Percentiles rank a stretch among this genome's conserved stretches.
phyloP scores from a whole-genome alignment of 139 green algal genomes.

The Zygnema cylindricum region DNA sequence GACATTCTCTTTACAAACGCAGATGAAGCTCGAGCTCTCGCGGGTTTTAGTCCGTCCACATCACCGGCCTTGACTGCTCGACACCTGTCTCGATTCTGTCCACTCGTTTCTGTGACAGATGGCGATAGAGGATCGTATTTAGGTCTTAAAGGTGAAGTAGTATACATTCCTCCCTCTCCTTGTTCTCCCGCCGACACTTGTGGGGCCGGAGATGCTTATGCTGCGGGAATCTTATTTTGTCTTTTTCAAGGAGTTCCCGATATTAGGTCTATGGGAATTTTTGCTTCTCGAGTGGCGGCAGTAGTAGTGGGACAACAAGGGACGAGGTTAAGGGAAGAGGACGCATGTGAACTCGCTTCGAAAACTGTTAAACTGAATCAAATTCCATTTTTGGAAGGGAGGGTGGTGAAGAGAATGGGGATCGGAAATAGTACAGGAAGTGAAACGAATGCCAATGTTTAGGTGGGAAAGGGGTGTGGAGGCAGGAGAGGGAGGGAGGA shows the following conservation, averaged over 20 bases:
- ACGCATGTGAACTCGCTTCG: constrained; percentile 30
- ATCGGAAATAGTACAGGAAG: not conserved
- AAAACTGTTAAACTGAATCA: constrained; percentile 36
- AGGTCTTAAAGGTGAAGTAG: not conserved
- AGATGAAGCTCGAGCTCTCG: constrained; percentile 64
- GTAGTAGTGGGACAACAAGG: constrained; percentile 58
- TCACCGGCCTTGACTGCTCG: constrained; percentile 66
- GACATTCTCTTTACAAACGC: constrained; percentile 87
- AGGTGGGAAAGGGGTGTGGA: not conserved
- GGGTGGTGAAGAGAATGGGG: not conserved
- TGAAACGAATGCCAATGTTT: not conserved
- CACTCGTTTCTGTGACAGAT: constrained; percentile 84
- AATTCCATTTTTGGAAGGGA: not conserved
- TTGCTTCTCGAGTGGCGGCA: constrained; percentile 39
- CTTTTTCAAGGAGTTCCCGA: constrained; percentile 31
- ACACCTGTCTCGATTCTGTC: constrained; percentile 68
- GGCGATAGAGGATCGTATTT: constrained; percentile 70
- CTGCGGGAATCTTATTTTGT: constrained; percentile 63
- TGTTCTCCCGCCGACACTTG: constrained; percentile 84
- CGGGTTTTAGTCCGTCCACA: not conserved
- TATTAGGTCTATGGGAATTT: constrained; percentile 11
- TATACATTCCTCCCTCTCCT: constrained; percentile 15
- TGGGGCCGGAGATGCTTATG: constrained; percentile 86
- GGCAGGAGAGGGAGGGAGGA: not conserved
- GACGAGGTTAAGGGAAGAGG: constrained; percentile 37